phyloP scores from a whole-genome alignment of 2,329 filamentous ascomycete genomes.

The Aspergillus pseudotamarii region DNA sequence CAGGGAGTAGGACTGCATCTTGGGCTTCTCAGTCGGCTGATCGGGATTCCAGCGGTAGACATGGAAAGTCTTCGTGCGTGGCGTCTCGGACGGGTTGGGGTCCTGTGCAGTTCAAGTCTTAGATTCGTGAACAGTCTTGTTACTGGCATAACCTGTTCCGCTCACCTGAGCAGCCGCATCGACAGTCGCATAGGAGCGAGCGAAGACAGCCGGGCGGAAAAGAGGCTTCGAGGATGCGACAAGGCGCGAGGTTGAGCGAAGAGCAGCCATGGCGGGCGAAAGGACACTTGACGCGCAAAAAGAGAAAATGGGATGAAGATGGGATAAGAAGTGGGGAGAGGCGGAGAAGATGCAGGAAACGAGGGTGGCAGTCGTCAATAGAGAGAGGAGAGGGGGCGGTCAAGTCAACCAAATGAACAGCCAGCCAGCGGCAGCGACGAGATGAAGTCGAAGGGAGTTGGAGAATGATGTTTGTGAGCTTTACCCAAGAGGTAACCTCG shows the following conservation, averaged over 20 bases:
- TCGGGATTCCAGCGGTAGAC: constrained; percentile 99
- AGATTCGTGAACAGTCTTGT: constrained; percentile 47
- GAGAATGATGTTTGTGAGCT: constrained; percentile 33
- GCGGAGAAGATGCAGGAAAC: constrained; percentile 3
- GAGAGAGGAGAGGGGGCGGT: constrained; percentile 8
- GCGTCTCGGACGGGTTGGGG: constrained; percentile 58
- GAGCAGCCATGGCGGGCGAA: constrained; percentile 48
- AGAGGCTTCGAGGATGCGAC: constrained; percentile 46
- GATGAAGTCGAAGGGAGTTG: constrained; percentile 20
- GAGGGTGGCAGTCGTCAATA: constrained; percentile 15
- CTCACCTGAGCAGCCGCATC: constrained; percentile 37
- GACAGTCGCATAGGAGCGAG: constrained; percentile 53
- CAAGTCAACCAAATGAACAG: constrained; percentile 15
- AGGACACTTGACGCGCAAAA: constrained; percentile 14
- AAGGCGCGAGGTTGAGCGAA: constrained; percentile 51
- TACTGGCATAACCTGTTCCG: constrained; percentile 30
- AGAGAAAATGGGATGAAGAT: constrained; percentile 7
- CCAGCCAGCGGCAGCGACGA: constrained; percentile 25
- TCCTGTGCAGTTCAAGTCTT: constrained; percentile 65
- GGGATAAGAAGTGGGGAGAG: constrained; percentile 6
- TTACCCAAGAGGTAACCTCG: constrained; percentile 35
- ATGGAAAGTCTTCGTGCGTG: constrained; percentile 89
- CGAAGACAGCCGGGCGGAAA: constrained; percentile 43
- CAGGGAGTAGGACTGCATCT: constrained; percentile 91
- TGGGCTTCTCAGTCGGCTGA: constrained; percentile 85